Evolutionary conservation across 352 stramenopile species (phyloP), one percentile per base, ranked within the genome.

Genomic region (Pythium folliculosum): DNA sequence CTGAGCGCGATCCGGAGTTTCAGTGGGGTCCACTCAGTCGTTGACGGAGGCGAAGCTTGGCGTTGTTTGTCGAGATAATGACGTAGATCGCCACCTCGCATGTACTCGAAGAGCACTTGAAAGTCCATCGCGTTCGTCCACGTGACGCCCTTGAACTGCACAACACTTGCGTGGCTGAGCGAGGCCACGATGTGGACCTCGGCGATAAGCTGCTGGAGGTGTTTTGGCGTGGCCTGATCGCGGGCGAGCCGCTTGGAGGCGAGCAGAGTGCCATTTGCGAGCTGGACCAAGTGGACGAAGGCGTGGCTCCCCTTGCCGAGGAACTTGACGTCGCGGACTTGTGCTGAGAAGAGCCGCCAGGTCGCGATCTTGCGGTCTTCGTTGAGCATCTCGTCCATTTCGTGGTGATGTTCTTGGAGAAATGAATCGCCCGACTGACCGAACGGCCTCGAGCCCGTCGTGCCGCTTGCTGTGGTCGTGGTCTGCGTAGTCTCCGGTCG

Each of bases 101-200:
- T 44, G 50, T 57, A 44, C n/a, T 57, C 50, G n/a, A 57, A 57
- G 2, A 57, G 27, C 50, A 27, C 50, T n/a, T 57, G 50, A 1
- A 57, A 57, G 35, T 57, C 50, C 5, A 43, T 10, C 7, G 25
- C 16, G 5, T 27, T 27, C 27, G 27, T 45, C 50, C 50, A 57
- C 8, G 27, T 16, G 16, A 44, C 50, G 9, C 50, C 50, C 16
- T 19, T 27, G 17, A 57, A 57, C 27, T 44, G 16, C 16, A 57
- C 50, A 9, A 57, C 22, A 27, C 50, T 27, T 1, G 14, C 5
- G 9, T 57, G 50, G 4, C 22, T 8, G 13, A 57, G 50, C 27
- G 50, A 27, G 25, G 27, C 14, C 8, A 57, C 50, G 50, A 57
- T 22, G 5, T 57, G 25, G 50, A 57, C n/a, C 30, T 57, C 50